Percentiles rank a stretch among this genome's conserved stretches.
Evolutionary conservation across 2,329 filamentous ascomycete genomes (phyloP).

Genomic region (Gnomoniopsis sp.): DNA sequence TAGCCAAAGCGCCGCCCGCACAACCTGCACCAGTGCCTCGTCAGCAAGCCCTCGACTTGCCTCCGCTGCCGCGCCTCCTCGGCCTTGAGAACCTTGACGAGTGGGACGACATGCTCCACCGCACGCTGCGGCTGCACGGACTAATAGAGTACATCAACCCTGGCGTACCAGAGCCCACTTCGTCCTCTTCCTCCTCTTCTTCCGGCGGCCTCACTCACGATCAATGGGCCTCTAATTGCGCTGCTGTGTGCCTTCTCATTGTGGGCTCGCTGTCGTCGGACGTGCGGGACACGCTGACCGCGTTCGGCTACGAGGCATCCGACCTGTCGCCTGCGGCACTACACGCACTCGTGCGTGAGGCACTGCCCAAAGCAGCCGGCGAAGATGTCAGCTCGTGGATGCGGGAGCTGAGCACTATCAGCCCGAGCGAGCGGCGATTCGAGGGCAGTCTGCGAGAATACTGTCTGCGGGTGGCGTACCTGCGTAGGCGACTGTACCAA

Average conservation of each 20-base stretch:
- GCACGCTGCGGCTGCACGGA: constrained; percentile 10
- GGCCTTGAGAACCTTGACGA: constrained; percentile 17
- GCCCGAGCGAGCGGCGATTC: constrained; percentile 14
- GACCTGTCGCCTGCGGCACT: constrained; percentile 10
- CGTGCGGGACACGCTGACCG: constrained; percentile 18
- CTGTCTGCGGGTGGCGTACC: constrained; percentile 12
- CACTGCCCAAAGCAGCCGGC: constrained; percentile 9
- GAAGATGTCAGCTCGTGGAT: constrained; percentile 14
- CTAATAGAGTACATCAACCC: constrained; percentile 14
- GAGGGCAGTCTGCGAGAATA: constrained; percentile 13
- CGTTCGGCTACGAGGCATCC: constrained; percentile 13
- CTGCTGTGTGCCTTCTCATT: constrained; percentile 16
- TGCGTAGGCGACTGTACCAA: constrained; percentile 13
- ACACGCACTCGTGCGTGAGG: constrained; percentile 15
- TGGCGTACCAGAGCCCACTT: constrained; percentile 12
- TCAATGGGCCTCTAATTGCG: constrained; percentile 11
- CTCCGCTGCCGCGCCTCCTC: constrained; percentile 10
- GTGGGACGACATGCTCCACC: constrained; percentile 16
- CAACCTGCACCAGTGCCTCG: background rate
- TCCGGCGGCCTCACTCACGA: background rate
- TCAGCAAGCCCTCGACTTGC: constrained; percentile 4
- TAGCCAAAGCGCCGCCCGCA: background rate
- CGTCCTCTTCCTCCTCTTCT: background rate
- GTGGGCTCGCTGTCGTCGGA: constrained; percentile 14
- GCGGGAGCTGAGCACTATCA: constrained; percentile 13